A percentile compares a stretch with the other conserved stretches of the same genome.
These are phyloP conservation scores for Myotisia sp. DNA, from an alignment of 2,329 filamentous ascomycete species.

Conservation along the genomic window DNA sequence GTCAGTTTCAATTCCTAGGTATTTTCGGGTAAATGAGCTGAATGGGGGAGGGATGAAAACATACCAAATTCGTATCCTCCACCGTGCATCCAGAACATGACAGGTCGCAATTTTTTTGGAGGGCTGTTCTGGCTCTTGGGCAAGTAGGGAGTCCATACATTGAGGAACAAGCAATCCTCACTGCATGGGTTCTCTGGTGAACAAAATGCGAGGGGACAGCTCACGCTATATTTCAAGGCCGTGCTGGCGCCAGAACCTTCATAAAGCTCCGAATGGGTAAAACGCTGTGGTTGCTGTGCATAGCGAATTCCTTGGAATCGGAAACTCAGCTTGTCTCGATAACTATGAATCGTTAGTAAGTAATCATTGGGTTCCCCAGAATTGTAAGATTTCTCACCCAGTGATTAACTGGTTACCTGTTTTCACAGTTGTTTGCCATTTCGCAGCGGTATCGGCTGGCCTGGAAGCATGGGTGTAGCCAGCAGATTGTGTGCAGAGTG, in stretches of 20 bases:
- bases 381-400: too few relatives aligned
- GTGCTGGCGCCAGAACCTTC: not conserved
- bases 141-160: slow-evolving; percentile 2
- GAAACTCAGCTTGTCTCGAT: not conserved
- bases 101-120: not conserved
- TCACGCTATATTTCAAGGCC: not conserved
- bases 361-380: too few relatives aligned
- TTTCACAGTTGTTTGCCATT: not conserved
- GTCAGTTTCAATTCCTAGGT: not conserved
- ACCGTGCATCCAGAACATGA: slow-evolving; percentile 5
- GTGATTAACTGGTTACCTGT: not conserved
- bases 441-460: not conserved
- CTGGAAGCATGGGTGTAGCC: not conserved
- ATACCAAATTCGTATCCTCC: slow-evolving; percentile 1
- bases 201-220: not conserved
- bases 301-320: slow-evolving; percentile 1
- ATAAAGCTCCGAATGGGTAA: not conserved
- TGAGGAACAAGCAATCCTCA: slow-evolving; percentile 6
- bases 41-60: not conserved
- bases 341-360: not conserved
- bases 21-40: not conserved
- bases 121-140: not conserved
- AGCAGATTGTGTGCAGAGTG: not conserved
- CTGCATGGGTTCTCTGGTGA: not conserved
- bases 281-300: not conserved